phyloP scores from a whole-genome alignment of 192 early-diverging fungal genomes.

The Gonapodya prolifera region DNA sequence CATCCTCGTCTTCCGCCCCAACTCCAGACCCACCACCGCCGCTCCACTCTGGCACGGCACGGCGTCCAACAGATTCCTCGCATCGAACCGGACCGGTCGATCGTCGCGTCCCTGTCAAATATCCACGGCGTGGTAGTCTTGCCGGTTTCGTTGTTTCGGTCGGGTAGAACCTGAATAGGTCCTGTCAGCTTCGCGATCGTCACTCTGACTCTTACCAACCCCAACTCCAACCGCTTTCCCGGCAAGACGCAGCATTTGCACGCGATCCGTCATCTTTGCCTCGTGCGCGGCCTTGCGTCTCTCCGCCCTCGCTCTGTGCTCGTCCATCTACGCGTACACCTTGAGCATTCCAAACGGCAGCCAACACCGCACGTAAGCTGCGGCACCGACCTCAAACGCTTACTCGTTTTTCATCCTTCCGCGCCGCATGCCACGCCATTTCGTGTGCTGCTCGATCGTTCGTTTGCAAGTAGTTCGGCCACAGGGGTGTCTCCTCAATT shows the following conservation, averaged over 20 bases:
- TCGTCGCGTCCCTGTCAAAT: not conserved
- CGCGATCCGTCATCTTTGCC: not conserved
- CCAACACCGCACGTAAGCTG: not conserved
- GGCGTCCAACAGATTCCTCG: not conserved
- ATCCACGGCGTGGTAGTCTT: not conserved
- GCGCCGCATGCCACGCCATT: not conserved
- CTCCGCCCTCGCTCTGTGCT: not conserved
- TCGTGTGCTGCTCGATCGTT: too few relatives aligned
- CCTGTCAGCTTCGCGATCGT: not conserved
- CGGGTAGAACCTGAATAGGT: not conserved
- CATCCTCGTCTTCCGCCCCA: not conserved
- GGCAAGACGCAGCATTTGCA: not conserved
- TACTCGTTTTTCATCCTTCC: not conserved
- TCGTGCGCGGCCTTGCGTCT: not conserved
- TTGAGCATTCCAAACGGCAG: not conserved
- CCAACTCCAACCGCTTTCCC: not conserved
- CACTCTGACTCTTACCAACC: not conserved
- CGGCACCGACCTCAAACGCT: not conserved
- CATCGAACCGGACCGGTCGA: not conserved
- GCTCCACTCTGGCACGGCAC: not conserved
- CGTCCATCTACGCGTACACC: not conserved
- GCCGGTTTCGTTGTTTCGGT: not conserved
- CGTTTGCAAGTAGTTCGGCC: too few relatives aligned
- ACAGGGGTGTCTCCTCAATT: too few relatives aligned
- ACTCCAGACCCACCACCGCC: not conserved